Conservation (phyloP, 2,329 filamentous ascomycete species). For the Alternaria hordeiaustralica region DNA sequence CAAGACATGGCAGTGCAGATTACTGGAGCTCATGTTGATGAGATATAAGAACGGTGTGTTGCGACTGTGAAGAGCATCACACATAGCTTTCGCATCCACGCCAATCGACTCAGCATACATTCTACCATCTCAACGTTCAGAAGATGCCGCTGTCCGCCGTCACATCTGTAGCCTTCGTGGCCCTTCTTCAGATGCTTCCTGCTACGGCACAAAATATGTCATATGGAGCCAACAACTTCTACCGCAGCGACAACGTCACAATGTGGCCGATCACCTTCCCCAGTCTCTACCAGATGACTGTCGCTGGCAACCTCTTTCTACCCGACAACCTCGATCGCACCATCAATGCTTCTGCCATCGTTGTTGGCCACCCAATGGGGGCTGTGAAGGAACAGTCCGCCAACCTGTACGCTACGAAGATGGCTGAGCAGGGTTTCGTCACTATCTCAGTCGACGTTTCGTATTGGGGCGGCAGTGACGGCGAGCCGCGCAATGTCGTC, state of each 20-base stretch:
- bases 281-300: slow-evolving; percentile 11
- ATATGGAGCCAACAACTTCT: slow-evolving; percentile 23
- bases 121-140: background rate
- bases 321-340: slow-evolving; percentile 6
- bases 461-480: slow-evolving; percentile 35
- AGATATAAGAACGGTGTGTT: background rate
- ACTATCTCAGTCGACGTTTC: slow-evolving; percentile 31
- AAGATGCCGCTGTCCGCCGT: background rate
- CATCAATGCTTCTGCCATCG: slow-evolving; percentile 22
- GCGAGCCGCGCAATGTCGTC: slow-evolving; percentile 36
- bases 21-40: background rate
- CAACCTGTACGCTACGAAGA: slow-evolving; percentile 40
- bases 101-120: background rate
- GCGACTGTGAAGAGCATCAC: background rate
- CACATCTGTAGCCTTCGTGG: background rate
- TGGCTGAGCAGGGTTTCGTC: slow-evolving; percentile 36
- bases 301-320: slow-evolving; percentile 17
- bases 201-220: slow-evolving; percentile 19
- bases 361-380: slow-evolving; percentile 39
- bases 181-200: background rate
- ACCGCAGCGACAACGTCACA: slow-evolving; percentile 15
- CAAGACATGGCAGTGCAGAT: background rate
- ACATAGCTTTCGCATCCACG: background rate
- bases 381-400: slow-evolving; percentile 43
- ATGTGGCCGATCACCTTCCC: slow-evolving; percentile 16